Percentiles rank a stretch among this genome's conserved stretches.
Evolutionary conservation across 2,329 filamentous ascomycete genomes (phyloP).

Genomic region (Capronia epimyces): DNA sequence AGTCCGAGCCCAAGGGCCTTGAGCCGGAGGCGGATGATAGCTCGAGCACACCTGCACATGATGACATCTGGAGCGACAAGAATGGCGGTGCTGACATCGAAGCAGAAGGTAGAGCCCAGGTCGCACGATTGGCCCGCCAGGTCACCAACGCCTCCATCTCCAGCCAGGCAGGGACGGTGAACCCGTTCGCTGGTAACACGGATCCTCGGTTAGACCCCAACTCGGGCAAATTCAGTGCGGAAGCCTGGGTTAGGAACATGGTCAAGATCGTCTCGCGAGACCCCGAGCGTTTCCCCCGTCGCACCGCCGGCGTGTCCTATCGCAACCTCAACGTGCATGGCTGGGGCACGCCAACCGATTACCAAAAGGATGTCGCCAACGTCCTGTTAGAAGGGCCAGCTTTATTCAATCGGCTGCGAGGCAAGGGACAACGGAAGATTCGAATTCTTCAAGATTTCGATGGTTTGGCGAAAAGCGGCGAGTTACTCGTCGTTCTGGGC

Average conservation of each 20-base stretch:
- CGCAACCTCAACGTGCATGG: conserved; percentile 43
- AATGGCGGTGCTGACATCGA: no score
- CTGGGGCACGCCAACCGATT: conserved; percentile 41
- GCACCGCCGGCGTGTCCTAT: conserved; percentile 30
- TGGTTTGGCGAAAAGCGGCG: conserved; percentile 29
- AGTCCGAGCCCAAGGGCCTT: no score
- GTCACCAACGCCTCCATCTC: no score
- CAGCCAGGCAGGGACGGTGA: no score
- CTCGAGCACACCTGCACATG: no score
- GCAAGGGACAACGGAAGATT: not conserved
- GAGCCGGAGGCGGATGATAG: no score
- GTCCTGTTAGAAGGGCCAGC: conserved; percentile 3
- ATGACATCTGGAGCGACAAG: no score
- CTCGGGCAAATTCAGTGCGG: conserved; percentile 12
- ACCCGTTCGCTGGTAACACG: no score
- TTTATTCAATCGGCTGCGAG: not conserved
- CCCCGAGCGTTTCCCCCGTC: conserved; percentile 42
- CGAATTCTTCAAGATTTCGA: conserved; percentile 29
- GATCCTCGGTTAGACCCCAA: no score
- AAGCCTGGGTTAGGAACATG: conserved; percentile 48
- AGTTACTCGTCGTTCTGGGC: conserved; percentile 39
- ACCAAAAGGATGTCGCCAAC: conserved; percentile 34
- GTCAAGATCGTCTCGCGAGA: conserved; percentile 69
- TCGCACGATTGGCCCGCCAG: no score
- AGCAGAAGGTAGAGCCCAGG: no score